Evolutionary conservation across 1,139 yeast species (phyloP).

Genomic region (Geotrichum restrictum): DNA sequence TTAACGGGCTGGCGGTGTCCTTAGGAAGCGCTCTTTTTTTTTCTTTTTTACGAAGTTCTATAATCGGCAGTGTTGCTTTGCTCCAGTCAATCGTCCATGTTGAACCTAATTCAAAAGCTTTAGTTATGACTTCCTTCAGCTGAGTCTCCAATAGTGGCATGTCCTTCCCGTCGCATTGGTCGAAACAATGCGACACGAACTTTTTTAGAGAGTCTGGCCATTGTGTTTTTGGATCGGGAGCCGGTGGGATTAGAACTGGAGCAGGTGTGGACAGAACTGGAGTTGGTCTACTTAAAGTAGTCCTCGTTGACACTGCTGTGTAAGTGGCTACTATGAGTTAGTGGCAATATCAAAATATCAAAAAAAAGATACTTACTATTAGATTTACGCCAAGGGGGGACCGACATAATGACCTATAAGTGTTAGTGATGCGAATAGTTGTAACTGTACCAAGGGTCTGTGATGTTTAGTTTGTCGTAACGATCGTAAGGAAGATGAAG

Average conservation of each 20-base stretch:
- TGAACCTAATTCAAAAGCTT: conserved; percentile 48
- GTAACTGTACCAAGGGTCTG: not conserved
- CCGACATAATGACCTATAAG: conserved; percentile 25
- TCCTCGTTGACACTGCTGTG: conserved; percentile 23
- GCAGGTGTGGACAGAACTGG: conserved; percentile 9
- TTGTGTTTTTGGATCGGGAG: conserved; percentile 20
- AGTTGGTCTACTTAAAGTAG: conserved; percentile 18
- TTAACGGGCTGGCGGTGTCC: conserved; percentile 13
- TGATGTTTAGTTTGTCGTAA: too few relatives aligned
- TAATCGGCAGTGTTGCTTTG: conserved; percentile 51
- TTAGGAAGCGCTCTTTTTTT: conserved; percentile 3
- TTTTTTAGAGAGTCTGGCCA: conserved; percentile 51
- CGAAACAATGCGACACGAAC: conserved; percentile 49
- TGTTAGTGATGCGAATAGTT: not conserved
- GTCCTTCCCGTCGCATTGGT: conserved; percentile 39
- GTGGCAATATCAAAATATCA: not conserved
- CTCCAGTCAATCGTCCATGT: conserved; percentile 61
- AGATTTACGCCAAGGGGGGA: conserved; percentile 32
- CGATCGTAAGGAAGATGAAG: too few relatives aligned
- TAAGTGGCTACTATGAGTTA: conserved; percentile 16
- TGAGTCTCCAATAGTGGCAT: conserved; percentile 43
- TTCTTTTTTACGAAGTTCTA: conserved; percentile 32
- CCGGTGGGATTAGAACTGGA: conserved; percentile 3
- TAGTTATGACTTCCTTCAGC: conserved; percentile 47
- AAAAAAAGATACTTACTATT: conserved; percentile 15